Evolutionary conservation across 306 rosid genomes (phyloP), one percentile per base, ranked within the genome.

Genomic region (Prunus dulcis): DNA sequence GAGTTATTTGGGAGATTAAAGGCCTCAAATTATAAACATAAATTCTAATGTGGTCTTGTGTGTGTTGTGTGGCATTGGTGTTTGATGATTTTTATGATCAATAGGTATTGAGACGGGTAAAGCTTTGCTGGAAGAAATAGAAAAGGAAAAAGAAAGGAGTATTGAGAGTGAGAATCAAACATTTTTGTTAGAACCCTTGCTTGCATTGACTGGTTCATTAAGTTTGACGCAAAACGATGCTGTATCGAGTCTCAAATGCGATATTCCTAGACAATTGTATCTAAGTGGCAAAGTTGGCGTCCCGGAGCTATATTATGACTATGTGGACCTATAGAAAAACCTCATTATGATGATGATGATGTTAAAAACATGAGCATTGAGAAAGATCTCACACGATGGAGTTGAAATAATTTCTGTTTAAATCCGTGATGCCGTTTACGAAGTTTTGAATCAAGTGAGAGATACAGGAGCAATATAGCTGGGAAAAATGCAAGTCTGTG

Each of bases 21-120:
- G 51, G 28, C n/a, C 28, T 32, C 13, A 14, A 56, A 9, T 30
- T 17, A 47, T 15, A 17, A 61, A 9, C 30, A 53, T 47, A 58
- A 57, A 65, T 67, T 51, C 1, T 12, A 45, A 68, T 22, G 66
- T 38, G 43, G 7, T 49, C 56, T 72, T 22, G 49, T 70, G 12
- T 69, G 14, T 69, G 60, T 32, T 75, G 14, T 75, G 14, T 72
- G 53, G 43, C 51, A 45, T 51, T 43, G 9, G 41, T 8, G n/a
- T 67, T 38, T 38, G 43, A 38, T 38, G 43, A 38, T 0, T 38
- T 30, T 79, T 9, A 43, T 75, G 62, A 69, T 78, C 45, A 67
- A 72, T 84, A 94, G 98, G 98, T 67, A 95, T 95, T 9, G 93
- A 92, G 80, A 85, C 98, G 6, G 80, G 96, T 73, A 92, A 89